Conservation (phyloP, 2,329 filamentous ascomycete genomes). For the Neonectria ditissima region DNA sequence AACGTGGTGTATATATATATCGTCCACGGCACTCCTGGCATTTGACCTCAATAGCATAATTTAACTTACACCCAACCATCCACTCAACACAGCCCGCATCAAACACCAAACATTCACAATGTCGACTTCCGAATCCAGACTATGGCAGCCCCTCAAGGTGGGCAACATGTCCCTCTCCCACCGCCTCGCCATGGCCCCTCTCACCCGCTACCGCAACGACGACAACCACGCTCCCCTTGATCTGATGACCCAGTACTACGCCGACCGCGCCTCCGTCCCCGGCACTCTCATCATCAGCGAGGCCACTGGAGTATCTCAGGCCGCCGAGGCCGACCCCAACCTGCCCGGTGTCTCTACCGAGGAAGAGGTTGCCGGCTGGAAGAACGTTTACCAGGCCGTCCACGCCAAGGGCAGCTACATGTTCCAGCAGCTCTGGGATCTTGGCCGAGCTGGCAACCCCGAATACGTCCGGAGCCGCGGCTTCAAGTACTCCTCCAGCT, state of each 20-base stretch:
- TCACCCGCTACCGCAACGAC: conserved; percentile 64
- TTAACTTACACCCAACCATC: no score
- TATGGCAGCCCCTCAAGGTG: conserved; percentile 54
- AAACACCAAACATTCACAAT: conserved; percentile 19
- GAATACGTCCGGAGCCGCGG: conserved; percentile 39
- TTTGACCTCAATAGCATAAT: no score
- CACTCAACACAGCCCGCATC: neutral
- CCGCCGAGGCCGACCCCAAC: conserved; percentile 45
- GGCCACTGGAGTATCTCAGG: conserved; percentile 57
- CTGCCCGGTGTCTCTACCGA: conserved; percentile 69
- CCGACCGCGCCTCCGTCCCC: conserved; percentile 56
- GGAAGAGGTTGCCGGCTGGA: conserved; percentile 71
- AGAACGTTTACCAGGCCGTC: conserved; percentile 69
- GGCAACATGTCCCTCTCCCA: conserved; percentile 54
- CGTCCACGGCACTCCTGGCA: neutral
- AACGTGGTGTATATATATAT: conserved; percentile 5
- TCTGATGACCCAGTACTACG: conserved; percentile 56
- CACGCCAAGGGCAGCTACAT: conserved; percentile 72
- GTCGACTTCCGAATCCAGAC: conserved; percentile 30
- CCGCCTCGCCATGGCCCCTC: conserved; percentile 65
- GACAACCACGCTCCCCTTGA: conserved; percentile 49
- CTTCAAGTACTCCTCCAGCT: conserved; percentile 44
- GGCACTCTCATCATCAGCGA: conserved; percentile 60
- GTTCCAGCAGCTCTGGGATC: conserved; percentile 73
- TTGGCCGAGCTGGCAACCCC: conserved; percentile 61